phyloP scores from a whole-genome alignment of 1,139 yeast species.

The Protomyces gravidus region DNA sequence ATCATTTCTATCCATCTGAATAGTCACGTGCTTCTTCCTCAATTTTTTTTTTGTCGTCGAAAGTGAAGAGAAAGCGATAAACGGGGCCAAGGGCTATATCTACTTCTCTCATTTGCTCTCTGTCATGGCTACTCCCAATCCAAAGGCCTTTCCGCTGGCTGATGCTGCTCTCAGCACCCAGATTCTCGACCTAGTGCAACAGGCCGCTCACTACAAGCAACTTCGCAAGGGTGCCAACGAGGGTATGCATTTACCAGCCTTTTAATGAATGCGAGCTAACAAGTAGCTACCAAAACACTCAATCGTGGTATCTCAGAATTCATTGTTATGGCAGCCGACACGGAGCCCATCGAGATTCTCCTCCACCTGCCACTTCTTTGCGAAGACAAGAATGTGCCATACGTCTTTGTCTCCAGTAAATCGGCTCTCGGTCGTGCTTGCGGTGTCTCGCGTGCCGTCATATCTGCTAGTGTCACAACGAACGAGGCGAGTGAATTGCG shows the following conservation, averaged over 20 bases:
- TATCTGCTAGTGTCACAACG: constrained; percentile 97
- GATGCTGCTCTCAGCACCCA: constrained; percentile 93
- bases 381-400: constrained; percentile 77
- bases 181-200: constrained; percentile 96
- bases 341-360: constrained; percentile 98
- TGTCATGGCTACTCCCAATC: constrained; percentile 42
- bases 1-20: not conserved
- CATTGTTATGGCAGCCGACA: constrained; percentile 99
- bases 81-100: not conserved
- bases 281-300: constrained; percentile 88
- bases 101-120: not conserved
- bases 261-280: not conserved
- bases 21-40: not conserved
- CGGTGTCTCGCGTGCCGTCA: constrained; percentile 99
- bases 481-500: constrained; percentile 97
- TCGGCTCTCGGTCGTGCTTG: constrained; percentile 99
- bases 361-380: constrained; percentile 95
- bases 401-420: constrained; percentile 88
- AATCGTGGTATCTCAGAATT: constrained; percentile 99
- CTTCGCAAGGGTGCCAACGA: constrained; percentile 99
- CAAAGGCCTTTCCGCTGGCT: constrained; percentile 90
- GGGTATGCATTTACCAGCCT: constrained; percentile 35
- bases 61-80: no score
- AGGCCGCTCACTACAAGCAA: constrained; percentile 96
- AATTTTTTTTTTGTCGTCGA: not conserved